Evolutionary conservation across 441 rosid species (phyloP), one percentile per base, ranked within the genome.

Genomic region (Brassica balearica): DNA sequence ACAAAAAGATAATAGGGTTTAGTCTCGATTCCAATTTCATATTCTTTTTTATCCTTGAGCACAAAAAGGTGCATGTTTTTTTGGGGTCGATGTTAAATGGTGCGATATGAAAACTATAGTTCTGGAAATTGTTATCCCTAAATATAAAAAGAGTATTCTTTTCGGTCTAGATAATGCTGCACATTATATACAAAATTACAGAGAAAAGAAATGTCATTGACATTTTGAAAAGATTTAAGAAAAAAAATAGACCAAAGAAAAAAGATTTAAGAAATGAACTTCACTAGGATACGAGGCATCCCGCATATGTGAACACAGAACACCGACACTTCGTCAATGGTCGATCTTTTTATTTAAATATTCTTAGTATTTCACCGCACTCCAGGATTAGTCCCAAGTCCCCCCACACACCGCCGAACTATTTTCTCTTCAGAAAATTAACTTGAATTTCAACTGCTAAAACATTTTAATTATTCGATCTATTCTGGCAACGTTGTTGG

Each of bases 241-340:
- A 22, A 29, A 29, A 3, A 29, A 29, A 29, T 29, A 29, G 34
- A 29, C 34, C 34, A 29, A 29, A 29, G 5, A 29, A 29, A 29
- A 29, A 38, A 2, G 58, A 41, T 38, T 8, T 23, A 2, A 59
- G 9, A 72, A 23, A 23, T 61, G 15, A 38, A 60, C 19, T 62
- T 59, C 3, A 27, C 25, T 55, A 62, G 48, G 48, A 59, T 68
- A 41, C 2, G 67, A 67, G 59, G 72, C 67, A 38, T 38, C 25
- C 19, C 11, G 59, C 58, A 65, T 74, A 38, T 66, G 72, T 66
- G 78, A 74, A 74, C 56, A 65, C 10, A 15, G 14, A 75, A 68
- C 79, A 76, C 74, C 74, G 68, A 68, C 73, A 68, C 51, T 75
- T 75, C 36, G 29, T 76, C 36, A 12, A 19, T 41, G 20, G n/a